Conservation (phyloP, 1,139 yeast genomes). For the Hyphopichia fennica region DNA sequence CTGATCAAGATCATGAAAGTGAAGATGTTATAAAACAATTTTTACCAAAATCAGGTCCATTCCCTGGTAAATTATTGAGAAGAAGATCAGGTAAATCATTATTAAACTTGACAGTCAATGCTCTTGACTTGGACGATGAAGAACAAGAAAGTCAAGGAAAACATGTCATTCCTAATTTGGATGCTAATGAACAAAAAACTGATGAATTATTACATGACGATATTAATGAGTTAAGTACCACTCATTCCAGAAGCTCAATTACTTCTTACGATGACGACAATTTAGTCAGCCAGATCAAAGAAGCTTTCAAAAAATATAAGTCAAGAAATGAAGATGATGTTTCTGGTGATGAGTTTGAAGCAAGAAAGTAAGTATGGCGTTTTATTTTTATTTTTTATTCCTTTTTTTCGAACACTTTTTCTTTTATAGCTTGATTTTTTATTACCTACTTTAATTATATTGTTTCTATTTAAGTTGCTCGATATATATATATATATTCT, state of each 20-base stretch:
- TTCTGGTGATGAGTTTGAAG: slow-evolving; percentile 60
- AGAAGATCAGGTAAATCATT: slow-evolving; percentile 73
- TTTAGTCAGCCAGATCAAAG: slow-evolving; percentile 51
- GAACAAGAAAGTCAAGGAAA: slow-evolving; percentile 33
- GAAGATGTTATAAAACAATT: slow-evolving; percentile 36
- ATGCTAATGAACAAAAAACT: neutral
- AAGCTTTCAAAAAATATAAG: slow-evolving; percentile 51
- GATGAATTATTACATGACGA: slow-evolving; percentile 20
- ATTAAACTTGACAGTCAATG: slow-evolving; percentile 63
- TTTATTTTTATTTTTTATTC: neutral
- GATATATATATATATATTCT: too few relatives aligned
- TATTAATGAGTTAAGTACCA: slow-evolving; percentile 26
- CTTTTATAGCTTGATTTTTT: neutral
- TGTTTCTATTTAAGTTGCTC: too few relatives aligned
- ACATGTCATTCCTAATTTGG: slow-evolving; percentile 2
- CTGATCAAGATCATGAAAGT: slow-evolving; percentile 18
- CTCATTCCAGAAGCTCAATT: slow-evolving; percentile 36
- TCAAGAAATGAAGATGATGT: slow-evolving; percentile 39
- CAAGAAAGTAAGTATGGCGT: slow-evolving; percentile 24
- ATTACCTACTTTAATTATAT: too few relatives aligned
- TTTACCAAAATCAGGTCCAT: slow-evolving; percentile 50
- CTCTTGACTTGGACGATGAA: slow-evolving; percentile 66
- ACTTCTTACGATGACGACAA: slow-evolving; percentile 36
- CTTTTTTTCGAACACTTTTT: neutral
- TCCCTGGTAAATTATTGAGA: slow-evolving; percentile 56